Conservation (phyloP, 169 alveolate genomes). For the Cyclospora cayetanensis region DNA sequence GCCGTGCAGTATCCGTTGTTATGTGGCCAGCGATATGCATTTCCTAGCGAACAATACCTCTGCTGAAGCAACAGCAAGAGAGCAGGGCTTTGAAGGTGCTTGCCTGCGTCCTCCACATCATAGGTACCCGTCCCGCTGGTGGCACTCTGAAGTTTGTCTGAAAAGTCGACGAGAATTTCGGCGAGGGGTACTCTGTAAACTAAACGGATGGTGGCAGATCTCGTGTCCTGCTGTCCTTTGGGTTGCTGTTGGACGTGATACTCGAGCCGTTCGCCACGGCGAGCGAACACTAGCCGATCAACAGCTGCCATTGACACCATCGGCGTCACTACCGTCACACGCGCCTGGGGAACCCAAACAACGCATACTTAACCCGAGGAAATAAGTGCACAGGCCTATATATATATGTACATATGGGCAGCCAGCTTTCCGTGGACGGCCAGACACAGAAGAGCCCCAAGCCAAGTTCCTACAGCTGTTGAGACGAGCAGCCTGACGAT, state of each 20-base stretch:
- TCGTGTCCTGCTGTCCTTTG: not conserved
- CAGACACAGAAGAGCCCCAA: not conserved
- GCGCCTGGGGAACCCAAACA: not conserved
- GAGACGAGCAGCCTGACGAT: too few species aligned
- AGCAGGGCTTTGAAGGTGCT: not conserved
- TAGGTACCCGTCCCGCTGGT: slow-evolving; percentile 87
- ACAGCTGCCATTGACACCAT: slow-evolving; percentile 52
- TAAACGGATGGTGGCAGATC: slow-evolving; percentile 72
- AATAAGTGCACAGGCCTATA: not conserved
- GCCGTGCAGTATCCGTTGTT: not conserved
- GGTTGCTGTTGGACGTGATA: slow-evolving; percentile 20
- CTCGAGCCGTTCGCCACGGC: slow-evolving; percentile 65
- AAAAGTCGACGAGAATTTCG: slow-evolving; percentile 92
- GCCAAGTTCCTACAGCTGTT: too few species aligned
- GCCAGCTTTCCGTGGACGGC: not conserved
- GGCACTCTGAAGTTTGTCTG: slow-evolving; percentile 89
- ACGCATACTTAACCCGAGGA: not conserved
- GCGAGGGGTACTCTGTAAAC: slow-evolving; percentile 89
- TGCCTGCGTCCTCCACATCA: slow-evolving; percentile 62
- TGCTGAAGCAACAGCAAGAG: not conserved
- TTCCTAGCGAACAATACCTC: not conserved
- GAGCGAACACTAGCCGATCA: slow-evolving; percentile 47
- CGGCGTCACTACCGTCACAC: slow-evolving; percentile 30
- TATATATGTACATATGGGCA: not conserved
- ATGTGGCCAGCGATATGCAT: not conserved